Evolutionary conservation across 2,329 filamentous ascomycete genomes (phyloP), one percentile per base, ranked within the genome.

Genomic region (Stachybotrys echinatus): DNA sequence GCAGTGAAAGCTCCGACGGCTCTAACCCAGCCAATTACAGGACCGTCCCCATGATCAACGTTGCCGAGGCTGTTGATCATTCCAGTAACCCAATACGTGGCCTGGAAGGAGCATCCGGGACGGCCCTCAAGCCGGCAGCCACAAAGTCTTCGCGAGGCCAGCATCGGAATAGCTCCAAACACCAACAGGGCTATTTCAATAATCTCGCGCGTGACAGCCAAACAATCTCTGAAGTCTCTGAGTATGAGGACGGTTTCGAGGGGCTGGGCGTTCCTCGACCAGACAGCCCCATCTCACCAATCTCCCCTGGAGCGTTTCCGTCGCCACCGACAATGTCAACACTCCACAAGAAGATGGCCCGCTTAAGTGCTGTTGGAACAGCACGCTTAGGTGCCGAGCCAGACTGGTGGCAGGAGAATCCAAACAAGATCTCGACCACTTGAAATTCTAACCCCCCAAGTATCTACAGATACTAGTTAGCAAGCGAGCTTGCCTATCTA

Each of bases 331-430:
- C 50, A 23, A 56, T 59, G 42, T 53, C 54, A 10, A 60, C 62
- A 20, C 54, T 62, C 45, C 62, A 59, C 55, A 71, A 71, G 59
- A 74, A 69, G 57, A 65, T 66, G 46, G 73, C 70, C 12, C 68
- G 74, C 5, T 48, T 67, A 37, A 67, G 65, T 37, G 65, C 65
- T 2, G 63, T 67, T 18, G 65, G 65, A 12, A 56, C 57, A 18
- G 54, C 53, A 4, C 52, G 53, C 46, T 54, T 58, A 52, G 54
- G 53, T 8, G 53, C 54, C 34, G 61, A 61, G 54, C 56, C 40
- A 12, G 48, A 49, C 18, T 48, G 46, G 42, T 45, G 20, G 20
- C 22, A 45, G 42, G 17, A 23, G 19, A 23, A 42, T 5, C 18
- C 20, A 6, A 18, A 7, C 10, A 34, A 34, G 27, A 10, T 8